Evolutionary conservation across 768 basidiomycete genomes (phyloP).

Genomic region (Boletus sp.): DNA sequence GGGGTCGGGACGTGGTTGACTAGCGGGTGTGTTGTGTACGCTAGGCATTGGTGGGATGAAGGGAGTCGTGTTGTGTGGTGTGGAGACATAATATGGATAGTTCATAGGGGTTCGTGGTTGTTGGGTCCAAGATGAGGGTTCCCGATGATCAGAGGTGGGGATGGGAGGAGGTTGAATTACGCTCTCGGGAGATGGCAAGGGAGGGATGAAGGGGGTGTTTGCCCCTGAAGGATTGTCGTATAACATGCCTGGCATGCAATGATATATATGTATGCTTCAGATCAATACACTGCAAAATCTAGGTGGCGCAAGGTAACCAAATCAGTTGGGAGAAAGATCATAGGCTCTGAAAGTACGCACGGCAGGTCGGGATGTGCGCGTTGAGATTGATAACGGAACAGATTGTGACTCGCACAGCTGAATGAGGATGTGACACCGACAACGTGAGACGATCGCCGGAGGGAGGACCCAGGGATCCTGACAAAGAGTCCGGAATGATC

Average conservation of each 20-base stretch:
- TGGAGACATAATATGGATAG: conserved; percentile 39
- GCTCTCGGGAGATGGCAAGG: conserved; percentile 35
- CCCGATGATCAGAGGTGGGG: conserved; percentile 28
- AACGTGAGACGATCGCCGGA: not conserved
- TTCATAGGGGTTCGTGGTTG: conserved; percentile 32
- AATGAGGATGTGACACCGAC: conserved; percentile 5
- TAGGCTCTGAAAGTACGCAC: conserved; percentile 12
- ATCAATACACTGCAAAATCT: conserved; percentile 23
- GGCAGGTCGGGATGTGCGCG: not conserved
- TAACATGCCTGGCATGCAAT: conserved; percentile 20
- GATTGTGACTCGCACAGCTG: conserved; percentile 15
- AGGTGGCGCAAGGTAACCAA: conserved; percentile 8
- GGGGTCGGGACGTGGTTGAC: conserved; percentile 22
- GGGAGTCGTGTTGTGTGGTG: conserved; percentile 37
- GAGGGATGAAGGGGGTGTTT: conserved; percentile 39
- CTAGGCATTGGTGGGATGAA: conserved; percentile 37
- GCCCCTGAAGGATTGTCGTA: conserved; percentile 30
- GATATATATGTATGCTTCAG: conserved; percentile 24
- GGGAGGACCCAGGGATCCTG: conserved; percentile 3
- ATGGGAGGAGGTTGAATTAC: conserved; percentile 35
- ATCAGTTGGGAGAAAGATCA: conserved; percentile 4
- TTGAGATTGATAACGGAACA: conserved; percentile 7
- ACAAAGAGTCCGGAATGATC: not conserved
- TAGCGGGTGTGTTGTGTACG: conserved; percentile 22
- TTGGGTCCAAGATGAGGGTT: conserved; percentile 34